Evolutionary conservation across 768 basidiomycete genomes (phyloP), one percentile per base, ranked within the genome.

Genomic region (Termitomyces titanicus): DNA sequence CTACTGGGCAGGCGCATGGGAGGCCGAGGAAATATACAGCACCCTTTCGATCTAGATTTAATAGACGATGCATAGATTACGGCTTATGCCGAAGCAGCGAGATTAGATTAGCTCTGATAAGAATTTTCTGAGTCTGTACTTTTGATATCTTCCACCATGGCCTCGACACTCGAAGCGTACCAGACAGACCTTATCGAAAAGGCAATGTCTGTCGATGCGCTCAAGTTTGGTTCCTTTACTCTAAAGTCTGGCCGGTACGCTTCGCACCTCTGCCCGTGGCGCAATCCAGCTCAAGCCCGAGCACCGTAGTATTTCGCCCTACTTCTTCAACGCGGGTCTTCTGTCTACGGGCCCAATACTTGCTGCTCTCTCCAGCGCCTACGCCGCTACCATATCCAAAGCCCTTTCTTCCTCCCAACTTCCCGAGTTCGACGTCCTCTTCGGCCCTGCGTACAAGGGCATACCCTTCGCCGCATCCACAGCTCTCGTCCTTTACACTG

Each of bases 371-470:
- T 85, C 93, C 9, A 75, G 80, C 3, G 92, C 94, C 4, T 98
- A 95, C 62, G 92, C 97, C 2, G 72, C 85, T 1, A 88, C 90
- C 12, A 90, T 98, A 65, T 74, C 81, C 12, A 70, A 74, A 20
- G 80, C 89, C 0, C 72, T 77, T 33, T 53, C 66, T 12, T 59
- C 70, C 1, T 11, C 55, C 60, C 18, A 59, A 65, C 59, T 79
- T 3, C 79, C 79, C 10, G 52, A 67, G 27, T 82, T 95, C 63
- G 92, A 96, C 62, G 81, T 98, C 44, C 79, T 99, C 33, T 97
- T 98, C 63, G 96, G 96, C 0, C 96, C 96, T 0, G 95, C 96
- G 2, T 98, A 98, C 76, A 98, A 98, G 74, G 96, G 94, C 24
- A 98, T 98, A 65, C 82, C 94, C 0, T 84, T 99, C 48, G 95